Conservation (phyloP, 2,329 filamentous ascomycete species). For the Niveomyces coronatus region DNA sequence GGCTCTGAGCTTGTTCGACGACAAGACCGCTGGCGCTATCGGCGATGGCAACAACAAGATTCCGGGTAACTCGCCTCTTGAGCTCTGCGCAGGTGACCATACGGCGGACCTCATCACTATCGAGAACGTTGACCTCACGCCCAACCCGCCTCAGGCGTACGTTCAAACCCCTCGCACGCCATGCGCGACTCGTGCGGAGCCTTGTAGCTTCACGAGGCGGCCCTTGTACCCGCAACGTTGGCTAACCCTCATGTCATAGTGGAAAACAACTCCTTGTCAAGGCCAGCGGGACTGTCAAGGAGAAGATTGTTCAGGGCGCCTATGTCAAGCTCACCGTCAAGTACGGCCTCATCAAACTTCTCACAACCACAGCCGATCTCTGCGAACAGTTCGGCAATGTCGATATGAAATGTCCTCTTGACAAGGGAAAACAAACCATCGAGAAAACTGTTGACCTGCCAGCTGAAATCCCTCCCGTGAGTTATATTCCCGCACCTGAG, state of each 20-base stretch:
- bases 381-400: slow-evolving; percentile 86
- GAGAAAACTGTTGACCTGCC: slow-evolving; percentile 79
- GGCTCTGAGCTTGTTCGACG: slow-evolving; percentile 32
- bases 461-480: slow-evolving; percentile 75
- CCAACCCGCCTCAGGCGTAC: slow-evolving; percentile 83
- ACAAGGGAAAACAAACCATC: slow-evolving; percentile 64
- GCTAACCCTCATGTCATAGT: slow-evolving; percentile 36
- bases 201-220: too few relatives aligned
- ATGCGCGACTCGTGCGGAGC: too few relatives aligned
- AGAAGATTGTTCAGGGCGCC: slow-evolving; percentile 66
- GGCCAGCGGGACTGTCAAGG: slow-evolving; percentile 62
- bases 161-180: slow-evolving; percentile 29
- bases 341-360: slow-evolving; percentile 83
- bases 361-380: slow-evolving; percentile 71
- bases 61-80: slow-evolving; percentile 75
- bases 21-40: slow-evolving; percentile 26
- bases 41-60: slow-evolving; percentile 51
- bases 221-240: too few relatives aligned
- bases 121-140: slow-evolving; percentile 65
- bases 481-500: slow-evolving; percentile 24
- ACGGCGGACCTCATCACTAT: slow-evolving; percentile 63
- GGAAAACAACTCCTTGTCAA: slow-evolving; percentile 69
- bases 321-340: slow-evolving; percentile 80
- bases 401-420: slow-evolving; percentile 77
- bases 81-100: slow-evolving; percentile 62